Evolutionary conservation across 2,329 filamentous ascomycete genomes (phyloP).

Genomic region (Tolypocladium nubicola): DNA sequence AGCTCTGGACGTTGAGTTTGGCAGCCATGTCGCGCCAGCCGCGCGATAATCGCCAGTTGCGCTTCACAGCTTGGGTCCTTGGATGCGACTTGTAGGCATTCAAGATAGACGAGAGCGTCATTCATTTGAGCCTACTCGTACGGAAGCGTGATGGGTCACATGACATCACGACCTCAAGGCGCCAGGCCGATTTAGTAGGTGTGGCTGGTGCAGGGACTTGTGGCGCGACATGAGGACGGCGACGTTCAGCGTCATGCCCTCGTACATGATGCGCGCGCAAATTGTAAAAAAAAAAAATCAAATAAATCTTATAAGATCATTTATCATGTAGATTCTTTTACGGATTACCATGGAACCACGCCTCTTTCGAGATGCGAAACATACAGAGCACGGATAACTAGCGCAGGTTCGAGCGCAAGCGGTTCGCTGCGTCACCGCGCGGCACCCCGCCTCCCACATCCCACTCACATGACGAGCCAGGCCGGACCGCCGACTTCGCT

Average conservation of each 20-base stretch:
- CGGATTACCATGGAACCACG: too few relatives aligned
- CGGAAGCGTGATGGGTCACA: background rate
- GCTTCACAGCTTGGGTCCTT: too few relatives aligned
- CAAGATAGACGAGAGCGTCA: background rate
- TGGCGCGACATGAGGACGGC: background rate
- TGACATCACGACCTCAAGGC: background rate
- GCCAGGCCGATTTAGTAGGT: too few relatives aligned
- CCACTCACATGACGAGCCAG: slow-evolving; percentile 5
- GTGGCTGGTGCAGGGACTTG: background rate
- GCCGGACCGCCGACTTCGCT: too few relatives aligned
- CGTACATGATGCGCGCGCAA: too few relatives aligned
- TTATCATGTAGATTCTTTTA: too few relatives aligned
- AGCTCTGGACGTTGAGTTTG: slow-evolving; percentile 44
- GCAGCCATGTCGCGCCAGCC: slow-evolving; percentile 23
- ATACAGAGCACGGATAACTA: too few relatives aligned
- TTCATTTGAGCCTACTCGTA: background rate
- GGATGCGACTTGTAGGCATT: background rate
- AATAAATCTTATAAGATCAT: too few relatives aligned
- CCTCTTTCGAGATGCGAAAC: too few relatives aligned
- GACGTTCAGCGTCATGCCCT: too few relatives aligned
- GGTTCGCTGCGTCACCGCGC: slow-evolving; percentile 3
- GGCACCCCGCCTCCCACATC: slow-evolving; percentile 5
- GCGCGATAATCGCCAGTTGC: background rate
- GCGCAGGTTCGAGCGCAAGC: too few relatives aligned
- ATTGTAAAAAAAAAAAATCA: too few relatives aligned